Base-by-base conservation (phyloP, 495 filamentous ascomycete species). In the Tuber brumale region DNA sequence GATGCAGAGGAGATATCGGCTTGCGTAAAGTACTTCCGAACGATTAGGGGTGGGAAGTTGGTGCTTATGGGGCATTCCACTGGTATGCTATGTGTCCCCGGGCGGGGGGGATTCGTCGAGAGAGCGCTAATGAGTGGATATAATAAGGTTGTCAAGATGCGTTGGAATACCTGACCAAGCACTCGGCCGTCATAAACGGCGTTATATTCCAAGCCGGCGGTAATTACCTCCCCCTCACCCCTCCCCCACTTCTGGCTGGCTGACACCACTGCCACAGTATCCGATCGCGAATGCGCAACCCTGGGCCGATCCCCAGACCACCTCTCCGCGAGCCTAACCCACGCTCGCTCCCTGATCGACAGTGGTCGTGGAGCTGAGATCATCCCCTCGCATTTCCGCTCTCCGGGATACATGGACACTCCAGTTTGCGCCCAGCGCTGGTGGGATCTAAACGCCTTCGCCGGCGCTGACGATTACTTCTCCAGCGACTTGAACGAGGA, bases 81-180 rank as follows among this genome's bases (percentile, higher is more conserved):
- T 0, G 79, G 79, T 81, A 51, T 27, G 12, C 35, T 70, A 48
- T 45, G 18, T 51, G 12, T 27, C 1, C 70, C 44, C 1, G n/a
- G 41, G 41, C n/a, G n/a, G n/a, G n/a, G 35, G 73, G n/a, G 31
- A n/a, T 31, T 19, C 19, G 37, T 61, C 12, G 3, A 21, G 39
- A 39, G 6, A 46, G n/a, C 18, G 31, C 46, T 76, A 69, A 70
- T 61, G 39, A 14, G 16, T 69, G n/a, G 5, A 89, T 87, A 18
- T n/a, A n/a, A n/a, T n/a, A n/a, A n/a, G 95, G 95, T 3, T 93
- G 92, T 76, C 95, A 97, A 85, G 94, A 97, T 81, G 89, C 92
- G 45, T 87, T 97, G 84, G 89, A 92, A 74, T 97, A 95, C 81
- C 84, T 92, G 71, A 84, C 83, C 45, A 81, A 83, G 18, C 75